These are phyloP conservation scores for Blastobotrys buckinghamii DNA, from an alignment of 1,139 yeast genomes.

Conservation along the genomic window DNA sequence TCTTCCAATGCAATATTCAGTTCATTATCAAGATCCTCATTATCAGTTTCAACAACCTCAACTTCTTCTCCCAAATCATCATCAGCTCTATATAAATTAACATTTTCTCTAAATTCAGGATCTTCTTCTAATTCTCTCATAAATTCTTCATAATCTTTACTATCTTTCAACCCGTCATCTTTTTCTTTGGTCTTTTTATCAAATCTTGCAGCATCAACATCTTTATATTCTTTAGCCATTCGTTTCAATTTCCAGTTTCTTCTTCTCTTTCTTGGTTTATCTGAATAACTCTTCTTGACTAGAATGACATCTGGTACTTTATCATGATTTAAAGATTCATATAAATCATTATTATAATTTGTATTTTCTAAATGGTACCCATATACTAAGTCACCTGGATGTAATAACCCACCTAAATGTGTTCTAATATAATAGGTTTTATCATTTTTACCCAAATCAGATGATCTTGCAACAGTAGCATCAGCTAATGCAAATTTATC, in stretches of 20 bases:
- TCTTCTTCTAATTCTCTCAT: slow-evolving; percentile 90
- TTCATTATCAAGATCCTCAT: slow-evolving; percentile 32
- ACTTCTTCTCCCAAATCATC: slow-evolving; percentile 9
- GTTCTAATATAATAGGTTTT: slow-evolving; percentile 76
- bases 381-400: slow-evolving; percentile 93
- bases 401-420: slow-evolving; percentile 89
- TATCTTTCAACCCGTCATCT: slow-evolving; percentile 65
- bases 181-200: slow-evolving; percentile 54
- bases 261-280: slow-evolving; percentile 64
- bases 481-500: slow-evolving; percentile 87
- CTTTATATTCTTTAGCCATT: slow-evolving; percentile 94
- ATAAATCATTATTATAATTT: slow-evolving; percentile 81
- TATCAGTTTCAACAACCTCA: slow-evolving; percentile 38
- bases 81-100: slow-evolving; percentile 74
- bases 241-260: slow-evolving; percentile 94
- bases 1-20: slow-evolving; percentile 13
- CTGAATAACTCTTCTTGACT: slow-evolving; percentile 85
- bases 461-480: slow-evolving; percentile 81
- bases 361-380: slow-evolving; percentile 84
- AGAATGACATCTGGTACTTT: slow-evolving; percentile 74
- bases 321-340: slow-evolving; percentile 63
- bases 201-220: slow-evolving; percentile 39
- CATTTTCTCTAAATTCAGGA: slow-evolving; percentile 79
- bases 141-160: slow-evolving; percentile 80
- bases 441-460: slow-evolving; percentile 83